Evolutionary conservation across 352 stramenopile species (phyloP), one percentile per base, ranked within the genome.

Genomic region (Phytophthora pisi): DNA sequence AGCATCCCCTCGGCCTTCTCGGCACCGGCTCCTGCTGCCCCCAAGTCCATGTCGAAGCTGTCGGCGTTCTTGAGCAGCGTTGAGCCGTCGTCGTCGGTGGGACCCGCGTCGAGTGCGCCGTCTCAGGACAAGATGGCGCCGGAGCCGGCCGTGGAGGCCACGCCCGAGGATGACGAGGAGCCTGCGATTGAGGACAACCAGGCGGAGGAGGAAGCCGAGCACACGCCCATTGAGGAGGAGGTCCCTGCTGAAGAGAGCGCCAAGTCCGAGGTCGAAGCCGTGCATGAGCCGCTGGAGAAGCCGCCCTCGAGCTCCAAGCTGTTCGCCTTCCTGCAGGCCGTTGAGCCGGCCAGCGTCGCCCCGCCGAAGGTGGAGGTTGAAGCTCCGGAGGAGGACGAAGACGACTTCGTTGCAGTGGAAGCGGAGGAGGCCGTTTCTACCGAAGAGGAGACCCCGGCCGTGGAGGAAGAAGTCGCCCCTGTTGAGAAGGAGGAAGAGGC

Each of bases 21-120:
- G 16, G 59, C 74, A 0, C 49, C 77, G 1, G 59, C 42, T 11
- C 51, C 60, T 5, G 59, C 67, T 16, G 62, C 75, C 20, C 61
- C 61, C 31, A 75, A 79, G 55, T 66, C 60, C 7, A 51, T 70
- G 55, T 89, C 82, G 2, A 89, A 84, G 57, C 64, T 93, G 2
- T 80, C 84, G 5, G 79, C 79, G 5, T 93, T 93, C 59, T 51
- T 93, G 36, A 93, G 59, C 61, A 88, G 72, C 9, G 84, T 93
- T 3, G 77, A 88, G 30, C 65, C 70, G 11, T 61, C 68, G 2
- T 40, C 47, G 16, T 20, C 57, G 10, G 13, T 65, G 15, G 46
- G 53, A 6, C 66, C 68, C 30, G 46, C 66, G 0, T 64, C 61
- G 0, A 68, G 57, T 28, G 61, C 75, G 1, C 53, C 63, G 36